These are phyloP conservation scores for Austroboletus festivus DNA, from an alignment of 768 basidiomycete species.

Conservation along the genomic window DNA sequence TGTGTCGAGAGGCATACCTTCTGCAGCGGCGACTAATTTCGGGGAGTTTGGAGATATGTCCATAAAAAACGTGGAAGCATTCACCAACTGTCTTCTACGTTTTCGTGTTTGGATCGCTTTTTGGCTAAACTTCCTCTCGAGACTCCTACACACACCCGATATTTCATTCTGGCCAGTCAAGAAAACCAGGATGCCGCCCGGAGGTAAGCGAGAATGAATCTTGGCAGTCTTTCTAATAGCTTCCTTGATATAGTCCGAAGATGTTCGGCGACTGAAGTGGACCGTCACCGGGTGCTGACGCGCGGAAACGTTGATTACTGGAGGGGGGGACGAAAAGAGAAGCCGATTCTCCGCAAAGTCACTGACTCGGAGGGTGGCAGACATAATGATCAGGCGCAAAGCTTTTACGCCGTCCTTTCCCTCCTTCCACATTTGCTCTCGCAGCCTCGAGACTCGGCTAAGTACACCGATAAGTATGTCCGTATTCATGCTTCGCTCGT, in stretches of 20 bases:
- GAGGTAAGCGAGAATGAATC: slow-evolving; percentile 88
- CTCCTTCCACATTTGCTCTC: slow-evolving; percentile 87
- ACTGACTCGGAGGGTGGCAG: slow-evolving; percentile 89
- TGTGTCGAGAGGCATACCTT: slow-evolving; percentile 8
- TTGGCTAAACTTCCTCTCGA: slow-evolving; percentile 74
- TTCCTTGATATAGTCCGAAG: slow-evolving; percentile 84
- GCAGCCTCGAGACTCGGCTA: slow-evolving; percentile 86
- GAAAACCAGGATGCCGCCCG: slow-evolving; percentile 91
- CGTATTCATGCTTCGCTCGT: slow-evolving; percentile 97
- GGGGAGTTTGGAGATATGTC: slow-evolving; percentile 18
- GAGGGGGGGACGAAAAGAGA: slow-evolving; percentile 82
- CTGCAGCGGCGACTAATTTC: slow-evolving; percentile 17
- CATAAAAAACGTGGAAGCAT: slow-evolving; percentile 29
- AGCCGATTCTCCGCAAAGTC: slow-evolving; percentile 88
- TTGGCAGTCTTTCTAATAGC: slow-evolving; percentile 87
- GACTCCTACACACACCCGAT: slow-evolving; percentile 70
- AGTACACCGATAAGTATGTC: slow-evolving; percentile 96
- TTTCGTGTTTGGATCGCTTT: slow-evolving; percentile 58
- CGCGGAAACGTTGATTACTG: slow-evolving; percentile 83
- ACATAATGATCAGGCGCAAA: slow-evolving; percentile 95
- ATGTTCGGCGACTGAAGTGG: slow-evolving; percentile 87
- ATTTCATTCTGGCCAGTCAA: slow-evolving; percentile 98
- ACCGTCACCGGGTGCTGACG: slow-evolving; percentile 94
- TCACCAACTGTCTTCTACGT: slow-evolving; percentile 31
- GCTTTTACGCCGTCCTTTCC: slow-evolving; percentile 76